phyloP scores from a whole-genome alignment of 345 rosid species.

The Boechera retrofracta region DNA sequence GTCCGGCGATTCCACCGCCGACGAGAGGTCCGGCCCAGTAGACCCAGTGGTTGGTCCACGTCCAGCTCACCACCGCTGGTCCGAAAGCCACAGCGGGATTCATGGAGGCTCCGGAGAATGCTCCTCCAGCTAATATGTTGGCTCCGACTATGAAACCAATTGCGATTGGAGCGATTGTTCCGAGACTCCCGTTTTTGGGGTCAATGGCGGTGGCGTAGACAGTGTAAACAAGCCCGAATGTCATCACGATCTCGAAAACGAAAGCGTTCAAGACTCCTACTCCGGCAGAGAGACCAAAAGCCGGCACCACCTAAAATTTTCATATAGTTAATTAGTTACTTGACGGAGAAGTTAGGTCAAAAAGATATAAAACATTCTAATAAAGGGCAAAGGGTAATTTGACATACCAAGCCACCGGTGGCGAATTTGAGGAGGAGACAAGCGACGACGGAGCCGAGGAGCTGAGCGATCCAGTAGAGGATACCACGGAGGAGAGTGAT shows the following conservation, averaged over 20 bases:
- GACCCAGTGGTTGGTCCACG: constrained; percentile 86
- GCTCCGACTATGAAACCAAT: constrained; percentile 95
- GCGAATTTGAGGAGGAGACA: constrained; percentile 79
- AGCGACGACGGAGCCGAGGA: constrained; percentile 81
- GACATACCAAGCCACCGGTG: constrained; percentile 70
- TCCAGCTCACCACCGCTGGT: constrained; percentile 94
- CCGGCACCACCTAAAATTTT: constrained; percentile 54
- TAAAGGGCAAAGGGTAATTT: neutral
- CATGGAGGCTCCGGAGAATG: constrained; percentile 95
- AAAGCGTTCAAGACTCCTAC: constrained; percentile 78
- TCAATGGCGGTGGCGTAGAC: constrained; percentile 93
- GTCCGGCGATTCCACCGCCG: constrained; percentile 86
- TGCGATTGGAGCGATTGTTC: constrained; percentile 76
- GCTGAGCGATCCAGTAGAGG: constrained; percentile 91
- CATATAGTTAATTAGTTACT: constrained; percentile 6
- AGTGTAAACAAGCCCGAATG: constrained; percentile 86
- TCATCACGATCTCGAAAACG: constrained; percentile 94
- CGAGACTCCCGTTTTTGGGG: constrained; percentile 80
- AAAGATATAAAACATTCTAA: neutral
- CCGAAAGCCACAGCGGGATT: constrained; percentile 97
- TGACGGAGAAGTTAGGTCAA: constrained; percentile 32
- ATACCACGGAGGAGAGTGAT: constrained; percentile 86
- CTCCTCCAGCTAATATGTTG: constrained; percentile 88
- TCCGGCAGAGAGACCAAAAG: constrained; percentile 73
- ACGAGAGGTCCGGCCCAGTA: constrained; percentile 93